phyloP scores from a whole-genome alignment of 2,329 filamentous ascomycete species.

The Zasmidium cellare region DNA sequence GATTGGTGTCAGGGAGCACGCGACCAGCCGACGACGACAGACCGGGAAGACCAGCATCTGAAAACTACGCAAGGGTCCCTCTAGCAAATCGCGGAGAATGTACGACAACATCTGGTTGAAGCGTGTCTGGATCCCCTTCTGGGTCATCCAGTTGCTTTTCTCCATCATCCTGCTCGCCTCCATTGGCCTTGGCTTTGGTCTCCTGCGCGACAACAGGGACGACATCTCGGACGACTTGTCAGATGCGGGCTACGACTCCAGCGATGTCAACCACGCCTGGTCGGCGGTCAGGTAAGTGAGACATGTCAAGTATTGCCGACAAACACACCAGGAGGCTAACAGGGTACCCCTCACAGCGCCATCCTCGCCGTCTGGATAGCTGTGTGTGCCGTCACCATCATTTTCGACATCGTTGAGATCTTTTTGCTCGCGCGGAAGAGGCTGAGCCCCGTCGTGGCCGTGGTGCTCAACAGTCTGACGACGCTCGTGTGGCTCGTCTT shows the following conservation, averaged over 20 bases:
- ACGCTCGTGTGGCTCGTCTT: slow-evolving; percentile 25
- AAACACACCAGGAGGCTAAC: slow-evolving; percentile 14
- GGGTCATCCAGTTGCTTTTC: slow-evolving; percentile 25
- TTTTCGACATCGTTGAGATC: slow-evolving; percentile 30
- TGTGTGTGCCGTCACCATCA: slow-evolving; percentile 24
- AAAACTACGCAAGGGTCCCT: background rate
- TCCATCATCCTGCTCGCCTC: slow-evolving; percentile 18
- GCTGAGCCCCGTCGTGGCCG: slow-evolving; percentile 24
- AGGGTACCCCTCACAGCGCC: slow-evolving; percentile 21
- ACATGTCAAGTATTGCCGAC: slow-evolving; percentile 15
- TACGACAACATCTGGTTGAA: slow-evolving; percentile 29
- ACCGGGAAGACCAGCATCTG: background rate
- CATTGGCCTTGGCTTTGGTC: slow-evolving; percentile 1
- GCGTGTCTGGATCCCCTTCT: slow-evolving; percentile 31
- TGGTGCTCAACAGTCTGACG: slow-evolving; percentile 29
- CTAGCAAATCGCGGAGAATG: slow-evolving; percentile 12
- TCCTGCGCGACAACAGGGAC: slow-evolving; percentile 6
- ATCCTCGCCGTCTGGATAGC: slow-evolving; percentile 22
- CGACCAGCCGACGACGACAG: background rate
- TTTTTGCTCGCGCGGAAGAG: slow-evolving; percentile 23
- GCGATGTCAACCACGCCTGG: slow-evolving; percentile 2
- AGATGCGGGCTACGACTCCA: background rate
- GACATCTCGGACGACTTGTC: slow-evolving; percentile 3
- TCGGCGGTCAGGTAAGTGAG: slow-evolving; percentile 17
- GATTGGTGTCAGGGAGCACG: background rate